A percentile compares a stretch with the other conserved stretches of the same genome.
phyloP scores from a whole-genome alignment of 257 asterid genomes.

The Solanum corneliomulleri region DNA sequence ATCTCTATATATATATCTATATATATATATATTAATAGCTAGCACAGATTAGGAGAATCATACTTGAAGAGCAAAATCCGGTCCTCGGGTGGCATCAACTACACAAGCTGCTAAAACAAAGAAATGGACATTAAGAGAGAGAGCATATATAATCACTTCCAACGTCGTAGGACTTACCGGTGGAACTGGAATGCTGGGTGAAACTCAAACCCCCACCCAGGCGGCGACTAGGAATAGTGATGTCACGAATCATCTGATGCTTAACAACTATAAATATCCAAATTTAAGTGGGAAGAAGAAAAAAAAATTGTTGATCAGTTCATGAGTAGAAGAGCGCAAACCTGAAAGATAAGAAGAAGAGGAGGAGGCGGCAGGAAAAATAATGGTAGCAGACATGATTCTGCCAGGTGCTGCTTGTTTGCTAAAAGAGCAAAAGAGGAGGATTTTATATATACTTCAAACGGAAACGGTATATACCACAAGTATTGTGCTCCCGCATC shows the following conservation, averaged over 20 bases:
- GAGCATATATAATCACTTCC: neutral
- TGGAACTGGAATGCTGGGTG: neutral
- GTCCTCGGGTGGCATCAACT: slow-evolving; percentile 14
- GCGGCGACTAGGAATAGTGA: neutral
- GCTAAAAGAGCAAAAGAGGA: neutral
- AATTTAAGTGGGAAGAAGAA: neutral
- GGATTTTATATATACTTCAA: neutral
- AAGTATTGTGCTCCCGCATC: neutral
- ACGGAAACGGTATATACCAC: neutral
- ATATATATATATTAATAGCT: neutral
- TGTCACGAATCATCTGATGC: neutral
- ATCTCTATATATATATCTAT: neutral
- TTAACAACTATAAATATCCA: neutral
- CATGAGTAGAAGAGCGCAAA: neutral
- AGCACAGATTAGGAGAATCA: neutral
- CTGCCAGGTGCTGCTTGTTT: neutral
- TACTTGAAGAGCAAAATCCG: slow-evolving; percentile 19
- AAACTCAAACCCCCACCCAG: neutral
- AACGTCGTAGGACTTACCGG: neutral
- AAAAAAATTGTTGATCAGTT: neutral
- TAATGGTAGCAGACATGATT: neutral
- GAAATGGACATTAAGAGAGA: neutral
- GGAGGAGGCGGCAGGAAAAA: neutral
- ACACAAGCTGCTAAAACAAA: slow-evolving; percentile 26
- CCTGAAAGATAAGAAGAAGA: neutral